A percentile compares a stretch with the other conserved stretches of the same genome.
phyloP scores from a whole-genome alignment of 805 yeast genomes.

The Teunomyces pallodes region DNA sequence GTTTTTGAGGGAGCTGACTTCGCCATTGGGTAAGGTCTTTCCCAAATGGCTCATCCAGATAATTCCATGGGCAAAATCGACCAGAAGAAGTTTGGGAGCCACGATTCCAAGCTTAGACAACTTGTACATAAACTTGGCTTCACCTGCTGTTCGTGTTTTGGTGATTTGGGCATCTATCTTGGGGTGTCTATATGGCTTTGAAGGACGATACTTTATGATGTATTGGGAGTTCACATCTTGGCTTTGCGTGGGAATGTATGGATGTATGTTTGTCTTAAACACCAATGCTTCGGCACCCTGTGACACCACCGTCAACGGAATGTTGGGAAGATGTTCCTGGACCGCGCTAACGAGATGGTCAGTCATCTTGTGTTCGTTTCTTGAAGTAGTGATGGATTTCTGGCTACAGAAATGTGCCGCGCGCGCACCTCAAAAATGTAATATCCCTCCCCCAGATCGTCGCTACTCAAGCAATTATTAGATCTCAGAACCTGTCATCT shows the following conservation, averaged over 20 bases:
- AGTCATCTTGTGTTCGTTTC: constrained; percentile 45
- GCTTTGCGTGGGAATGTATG: constrained; percentile 42
- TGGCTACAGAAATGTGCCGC: background rate
- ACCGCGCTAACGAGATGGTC: constrained; percentile 47
- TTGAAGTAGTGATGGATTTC: background rate
- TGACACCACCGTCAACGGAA: constrained; percentile 56
- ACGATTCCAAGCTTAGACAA: constrained; percentile 52
- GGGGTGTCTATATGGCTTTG: constrained; percentile 88
- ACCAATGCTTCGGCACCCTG: constrained; percentile 94
- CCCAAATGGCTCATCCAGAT: constrained; percentile 88
- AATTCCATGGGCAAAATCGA: constrained; percentile 75
- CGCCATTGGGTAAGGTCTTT: constrained; percentile 48
- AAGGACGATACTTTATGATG: constrained; percentile 83
- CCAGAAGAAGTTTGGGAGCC: constrained; percentile 71
- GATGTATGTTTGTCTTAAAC: constrained; percentile 61
- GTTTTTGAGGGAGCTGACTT: constrained; percentile 65
- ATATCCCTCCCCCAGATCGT: background rate
- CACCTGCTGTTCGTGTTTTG: constrained; percentile 78
- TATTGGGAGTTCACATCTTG: constrained; percentile 32
- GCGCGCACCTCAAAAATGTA: background rate
- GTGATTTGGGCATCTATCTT: constrained; percentile 73
- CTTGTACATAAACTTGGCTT: constrained; percentile 71
- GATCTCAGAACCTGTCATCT: background rate
- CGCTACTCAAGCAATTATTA: background rate
- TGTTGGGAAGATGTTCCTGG: constrained; percentile 41